These are phyloP conservation scores for Heritiera fomes DNA, from an alignment of 345 rosid genomes.

Conservation along the genomic window DNA sequence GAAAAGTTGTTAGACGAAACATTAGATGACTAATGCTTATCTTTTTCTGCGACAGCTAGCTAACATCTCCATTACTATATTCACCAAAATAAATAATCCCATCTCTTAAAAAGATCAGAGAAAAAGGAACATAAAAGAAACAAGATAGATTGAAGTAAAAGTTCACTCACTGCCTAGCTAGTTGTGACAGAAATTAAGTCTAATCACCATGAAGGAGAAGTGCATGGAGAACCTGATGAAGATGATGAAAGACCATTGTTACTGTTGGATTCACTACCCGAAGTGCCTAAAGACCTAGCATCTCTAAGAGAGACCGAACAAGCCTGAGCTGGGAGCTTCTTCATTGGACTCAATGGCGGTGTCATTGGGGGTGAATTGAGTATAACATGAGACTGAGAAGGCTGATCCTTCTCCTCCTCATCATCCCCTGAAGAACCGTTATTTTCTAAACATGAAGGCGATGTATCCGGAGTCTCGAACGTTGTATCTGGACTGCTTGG, in stretches of 20 bases:
- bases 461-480: conserved; percentile 78
- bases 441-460: conserved; percentile 66
- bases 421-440: conserved; percentile 39
- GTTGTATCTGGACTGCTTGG: conserved; percentile 46
- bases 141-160: neutral
- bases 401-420: conserved; percentile 29
- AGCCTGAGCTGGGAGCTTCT: conserved; percentile 74
- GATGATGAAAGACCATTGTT: conserved; percentile 58
- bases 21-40: no score
- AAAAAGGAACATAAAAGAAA: neutral
- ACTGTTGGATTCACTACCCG: conserved; percentile 57
- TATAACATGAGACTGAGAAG: conserved; percentile 11
- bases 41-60: neutral
- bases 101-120: neutral
- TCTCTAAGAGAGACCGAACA: conserved; percentile 70
- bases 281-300: conserved; percentile 50
- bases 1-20: neutral
- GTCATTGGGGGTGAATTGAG: conserved; percentile 31
- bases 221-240: conserved; percentile 66
- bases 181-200: neutral
- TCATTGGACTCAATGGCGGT: conserved; percentile 84
- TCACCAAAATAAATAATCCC: conserved; percentile 20
- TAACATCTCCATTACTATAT: conserved; percentile 11
- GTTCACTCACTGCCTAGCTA: neutral
- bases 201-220: conserved; percentile 85